Conservation (phyloP, 2,329 filamentous ascomycete genomes). For the Clarireedia monteithiana region DNA sequence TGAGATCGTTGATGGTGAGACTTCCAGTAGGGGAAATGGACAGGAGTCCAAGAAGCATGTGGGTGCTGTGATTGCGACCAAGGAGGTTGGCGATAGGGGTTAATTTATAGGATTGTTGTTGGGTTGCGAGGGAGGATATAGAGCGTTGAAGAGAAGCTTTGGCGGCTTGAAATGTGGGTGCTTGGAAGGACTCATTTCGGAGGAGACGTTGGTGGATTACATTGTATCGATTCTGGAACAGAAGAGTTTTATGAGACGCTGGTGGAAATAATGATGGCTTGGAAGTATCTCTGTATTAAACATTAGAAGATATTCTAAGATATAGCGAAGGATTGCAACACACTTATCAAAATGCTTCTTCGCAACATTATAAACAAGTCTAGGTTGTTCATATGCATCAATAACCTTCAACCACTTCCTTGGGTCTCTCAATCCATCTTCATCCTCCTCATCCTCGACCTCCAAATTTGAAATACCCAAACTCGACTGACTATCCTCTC, state of each 20-base stretch:
- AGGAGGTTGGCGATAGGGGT: conserved; percentile 73
- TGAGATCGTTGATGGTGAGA: conserved; percentile 76
- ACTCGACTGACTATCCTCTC: conserved; percentile 59
- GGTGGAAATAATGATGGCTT: conserved; percentile 67
- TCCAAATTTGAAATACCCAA: conserved; percentile 51
- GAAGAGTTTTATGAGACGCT: conserved; percentile 70
- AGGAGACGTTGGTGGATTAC: conserved; percentile 87
- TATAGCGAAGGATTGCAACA: conserved; percentile 26
- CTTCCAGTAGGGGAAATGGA: conserved; percentile 73
- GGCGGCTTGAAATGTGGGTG: conserved; percentile 61
- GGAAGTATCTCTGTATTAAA: conserved; percentile 42
- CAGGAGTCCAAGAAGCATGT: conserved; percentile 81
- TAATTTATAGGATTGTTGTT: conserved; percentile 70
- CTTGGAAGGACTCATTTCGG: conserved; percentile 88
- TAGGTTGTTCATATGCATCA: conserved; percentile 77
- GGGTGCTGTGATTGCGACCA: conserved; percentile 74
- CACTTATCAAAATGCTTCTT: conserved; percentile 90
- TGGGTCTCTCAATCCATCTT: conserved; percentile 53
- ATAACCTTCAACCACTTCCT: conserved; percentile 80
- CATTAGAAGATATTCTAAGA: conserved; percentile 12
- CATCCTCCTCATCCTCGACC: conserved; percentile 47
- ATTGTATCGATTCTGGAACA: conserved; percentile 87
- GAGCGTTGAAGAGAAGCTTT: conserved; percentile 49
- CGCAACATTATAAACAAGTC: conserved; percentile 63
- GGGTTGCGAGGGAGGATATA: conserved; percentile 43